Evolutionary conservation across 2,329 filamentous ascomycete genomes (phyloP).

Genomic region (Microsporum audouinii): DNA sequence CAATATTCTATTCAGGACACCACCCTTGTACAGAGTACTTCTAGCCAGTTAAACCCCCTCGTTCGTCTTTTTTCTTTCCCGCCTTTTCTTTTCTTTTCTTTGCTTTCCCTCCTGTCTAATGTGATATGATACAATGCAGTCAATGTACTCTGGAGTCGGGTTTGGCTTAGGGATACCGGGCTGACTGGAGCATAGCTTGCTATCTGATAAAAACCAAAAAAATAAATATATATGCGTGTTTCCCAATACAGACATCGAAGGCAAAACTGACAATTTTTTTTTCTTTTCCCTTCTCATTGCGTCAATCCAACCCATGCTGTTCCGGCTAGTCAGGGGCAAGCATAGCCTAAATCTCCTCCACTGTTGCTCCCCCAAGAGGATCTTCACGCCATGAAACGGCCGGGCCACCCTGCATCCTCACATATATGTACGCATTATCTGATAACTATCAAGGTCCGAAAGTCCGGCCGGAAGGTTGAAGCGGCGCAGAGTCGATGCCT

Average conservation of each 20-base stretch:
- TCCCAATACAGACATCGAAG: background rate
- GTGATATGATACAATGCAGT: slow-evolving; percentile 3
- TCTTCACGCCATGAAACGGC: slow-evolving; percentile 1
- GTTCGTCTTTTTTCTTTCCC: background rate
- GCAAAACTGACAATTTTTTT: background rate
- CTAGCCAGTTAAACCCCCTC: background rate
- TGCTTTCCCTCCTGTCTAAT: background rate
- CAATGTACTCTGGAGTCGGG: background rate
- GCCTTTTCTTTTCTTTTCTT: background rate
- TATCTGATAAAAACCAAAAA: background rate
- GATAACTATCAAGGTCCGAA: background rate
- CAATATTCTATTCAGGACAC: background rate
- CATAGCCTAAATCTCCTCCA: background rate
- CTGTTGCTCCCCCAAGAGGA: background rate
- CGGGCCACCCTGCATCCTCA: background rate
- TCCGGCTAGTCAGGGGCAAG: background rate
- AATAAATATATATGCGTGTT: background rate
- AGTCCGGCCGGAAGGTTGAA: background rate
- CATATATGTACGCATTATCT: background rate
- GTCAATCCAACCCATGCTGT: background rate
- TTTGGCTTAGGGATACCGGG: background rate
- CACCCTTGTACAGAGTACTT: background rate
- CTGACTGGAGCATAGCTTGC: background rate
- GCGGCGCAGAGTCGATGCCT: background rate
- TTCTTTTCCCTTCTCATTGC: background rate